Percentiles rank a stretch among this genome's conserved stretches.
Conservation (phyloP, 2,329 filamentous ascomycete genomes). For the Fusarium redolens region DNA sequence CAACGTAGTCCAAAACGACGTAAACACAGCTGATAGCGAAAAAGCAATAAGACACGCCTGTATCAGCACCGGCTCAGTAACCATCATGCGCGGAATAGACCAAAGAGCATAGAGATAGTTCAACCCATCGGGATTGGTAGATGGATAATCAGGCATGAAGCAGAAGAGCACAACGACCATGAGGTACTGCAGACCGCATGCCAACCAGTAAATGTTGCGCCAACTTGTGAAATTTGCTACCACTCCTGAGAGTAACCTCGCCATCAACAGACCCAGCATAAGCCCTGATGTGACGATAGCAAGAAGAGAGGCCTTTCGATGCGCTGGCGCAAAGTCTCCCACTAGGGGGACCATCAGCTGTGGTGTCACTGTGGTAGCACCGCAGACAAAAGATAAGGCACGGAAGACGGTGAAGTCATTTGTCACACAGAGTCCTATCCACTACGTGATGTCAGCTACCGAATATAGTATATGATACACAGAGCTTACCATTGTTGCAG, state of each 20-base stretch:
- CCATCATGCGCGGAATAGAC: conserved; percentile 72
- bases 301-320: conserved; percentile 75
- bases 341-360: conserved; percentile 84
- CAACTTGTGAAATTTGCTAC: conserved; percentile 79
- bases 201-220: conserved; percentile 83
- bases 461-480: not conserved
- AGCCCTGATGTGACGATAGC: conserved; percentile 81
- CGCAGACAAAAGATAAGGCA: conserved; percentile 77
- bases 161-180: conserved; percentile 74
- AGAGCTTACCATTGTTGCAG: conserved; percentile 70
- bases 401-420: conserved; percentile 72
- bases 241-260: conserved; percentile 79
- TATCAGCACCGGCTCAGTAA: conserved; percentile 74
- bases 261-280: conserved; percentile 79
- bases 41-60: conserved; percentile 77
- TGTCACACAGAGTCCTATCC: conserved; percentile 79
- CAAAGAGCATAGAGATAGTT: conserved; percentile 74
- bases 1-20: conserved; percentile 71
- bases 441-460: conserved; percentile 50
- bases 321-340: conserved; percentile 78
- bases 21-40: conserved; percentile 64
- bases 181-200: conserved; percentile 75
- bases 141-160: conserved; percentile 85
- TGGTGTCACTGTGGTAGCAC: conserved; percentile 84
- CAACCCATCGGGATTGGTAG: conserved; percentile 73